These are phyloP conservation scores for Serendipita sp. DNA, from an alignment of 768 basidiomycete genomes.

Conservation along the genomic window DNA sequence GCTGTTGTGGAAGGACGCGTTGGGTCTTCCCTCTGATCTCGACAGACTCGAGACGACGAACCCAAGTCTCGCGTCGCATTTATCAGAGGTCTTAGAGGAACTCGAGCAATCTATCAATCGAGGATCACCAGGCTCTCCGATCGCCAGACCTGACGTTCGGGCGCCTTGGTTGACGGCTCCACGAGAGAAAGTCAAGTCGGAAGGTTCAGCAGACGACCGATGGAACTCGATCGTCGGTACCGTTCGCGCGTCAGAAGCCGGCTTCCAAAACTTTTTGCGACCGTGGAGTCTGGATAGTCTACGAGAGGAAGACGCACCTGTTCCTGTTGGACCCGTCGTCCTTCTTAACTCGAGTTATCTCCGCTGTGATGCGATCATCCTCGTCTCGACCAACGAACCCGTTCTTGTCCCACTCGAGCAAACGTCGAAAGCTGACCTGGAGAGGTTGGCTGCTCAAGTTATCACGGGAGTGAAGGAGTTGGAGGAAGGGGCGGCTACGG, in stretches of 20 bases:
- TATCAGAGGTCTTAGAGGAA: neutral
- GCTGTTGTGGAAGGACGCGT: neutral
- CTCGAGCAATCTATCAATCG: neutral
- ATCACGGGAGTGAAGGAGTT: neutral
- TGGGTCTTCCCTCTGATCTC: neutral
- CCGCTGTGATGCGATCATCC: slow-evolving; percentile 5
- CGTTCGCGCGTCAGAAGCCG: neutral
- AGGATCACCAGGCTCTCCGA: neutral
- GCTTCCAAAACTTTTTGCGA: neutral
- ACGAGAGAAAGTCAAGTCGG: neutral
- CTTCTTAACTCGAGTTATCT: neutral
- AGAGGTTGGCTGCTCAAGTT: neutral
- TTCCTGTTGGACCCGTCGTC: slow-evolving; percentile 1
- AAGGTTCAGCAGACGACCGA: neutral
- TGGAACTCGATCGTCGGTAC: slow-evolving; percentile 4
- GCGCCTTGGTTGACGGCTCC: neutral
- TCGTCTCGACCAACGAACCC: slow-evolving; percentile 3
- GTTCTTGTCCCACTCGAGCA: neutral
- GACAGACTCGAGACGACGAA: neutral
- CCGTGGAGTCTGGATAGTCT: neutral
- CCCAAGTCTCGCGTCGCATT: neutral
- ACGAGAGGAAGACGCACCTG: neutral
- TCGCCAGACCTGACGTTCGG: neutral
- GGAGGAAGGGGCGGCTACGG: neutral
- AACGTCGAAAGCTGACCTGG: neutral